phyloP scores from a whole-genome alignment of 148 eudicot species.

The Rhododendron henanense region DNA sequence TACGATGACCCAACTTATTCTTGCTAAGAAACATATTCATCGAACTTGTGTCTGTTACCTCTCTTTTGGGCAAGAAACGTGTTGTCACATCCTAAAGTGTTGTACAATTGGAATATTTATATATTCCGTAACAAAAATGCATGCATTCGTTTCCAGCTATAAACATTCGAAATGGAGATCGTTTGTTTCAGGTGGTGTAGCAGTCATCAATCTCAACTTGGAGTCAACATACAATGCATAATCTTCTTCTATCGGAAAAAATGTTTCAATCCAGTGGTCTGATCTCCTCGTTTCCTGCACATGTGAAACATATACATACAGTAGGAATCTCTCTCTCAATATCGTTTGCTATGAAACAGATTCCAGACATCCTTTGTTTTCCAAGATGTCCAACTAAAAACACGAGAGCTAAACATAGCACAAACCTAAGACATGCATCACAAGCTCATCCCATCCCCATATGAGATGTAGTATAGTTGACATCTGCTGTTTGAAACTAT shows the following conservation, averaged over 20 bases:
- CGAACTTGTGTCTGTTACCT: background rate
- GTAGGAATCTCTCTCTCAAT: too few species aligned
- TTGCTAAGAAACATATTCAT: too few species aligned
- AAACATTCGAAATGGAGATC: background rate
- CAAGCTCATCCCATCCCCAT: background rate
- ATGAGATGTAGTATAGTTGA: background rate
- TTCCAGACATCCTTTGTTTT: background rate
- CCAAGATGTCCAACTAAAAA: background rate
- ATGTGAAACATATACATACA: too few species aligned
- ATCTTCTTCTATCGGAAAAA: background rate
- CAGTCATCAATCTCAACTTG: background rate
- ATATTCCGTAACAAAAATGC: background rate
- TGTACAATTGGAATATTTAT: background rate
- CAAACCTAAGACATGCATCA: background rate
- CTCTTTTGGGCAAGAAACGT: background rate
- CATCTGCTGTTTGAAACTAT: background rate
- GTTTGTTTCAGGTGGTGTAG: background rate
- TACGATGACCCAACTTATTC: background rate
- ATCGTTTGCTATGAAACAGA: background rate
- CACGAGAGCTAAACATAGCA: background rate
- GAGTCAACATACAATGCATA: background rate
- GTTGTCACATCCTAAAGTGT: background rate
- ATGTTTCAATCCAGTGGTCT: background rate
- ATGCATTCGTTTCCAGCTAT: background rate
- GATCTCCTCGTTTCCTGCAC: too few species aligned